A percentile compares a stretch with the other conserved stretches of the same genome.
phyloP scores from a whole-genome alignment of 83 land plant species.

The Picea abies region DNA sequence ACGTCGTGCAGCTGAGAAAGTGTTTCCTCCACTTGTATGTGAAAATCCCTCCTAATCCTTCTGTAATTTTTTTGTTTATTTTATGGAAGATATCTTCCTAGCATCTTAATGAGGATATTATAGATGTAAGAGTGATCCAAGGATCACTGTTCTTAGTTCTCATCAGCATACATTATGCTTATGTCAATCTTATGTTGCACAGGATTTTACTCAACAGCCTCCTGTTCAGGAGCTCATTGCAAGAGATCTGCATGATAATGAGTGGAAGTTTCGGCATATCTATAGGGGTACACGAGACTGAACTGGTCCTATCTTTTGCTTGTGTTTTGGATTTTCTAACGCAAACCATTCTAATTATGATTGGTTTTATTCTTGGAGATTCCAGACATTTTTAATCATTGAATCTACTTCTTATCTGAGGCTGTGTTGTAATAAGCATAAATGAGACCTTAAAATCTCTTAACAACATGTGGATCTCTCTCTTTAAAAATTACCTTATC shows the following conservation, averaged over 20 bases:
- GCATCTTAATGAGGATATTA: no score
- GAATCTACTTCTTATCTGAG: no score
- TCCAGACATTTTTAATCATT: no score
- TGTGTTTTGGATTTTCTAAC: not conserved
- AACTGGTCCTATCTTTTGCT: not conserved
- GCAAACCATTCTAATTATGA: not conserved
- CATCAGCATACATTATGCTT: no score
- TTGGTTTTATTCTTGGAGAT: no score
- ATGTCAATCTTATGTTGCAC: not conserved
- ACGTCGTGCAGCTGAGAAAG: slow-evolving; percentile 90
- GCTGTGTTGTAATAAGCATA: no score
- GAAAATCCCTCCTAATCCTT: not conserved
- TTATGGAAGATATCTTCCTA: not conserved
- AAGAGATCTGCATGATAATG: slow-evolving; percentile 75
- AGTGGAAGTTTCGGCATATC: slow-evolving; percentile 88
- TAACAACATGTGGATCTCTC: no score
- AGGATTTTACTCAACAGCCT: slow-evolving; percentile 81
- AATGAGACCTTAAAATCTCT: no score
- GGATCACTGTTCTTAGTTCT: no score
- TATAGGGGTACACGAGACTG: slow-evolving; percentile 54
- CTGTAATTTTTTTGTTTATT: not conserved
- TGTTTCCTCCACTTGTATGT: slow-evolving; percentile 82
- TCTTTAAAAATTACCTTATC: no score
- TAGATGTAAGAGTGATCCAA: no score
- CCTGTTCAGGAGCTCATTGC: slow-evolving; percentile 88